Conservation (phyloP, 73 alveolate genomes). For the Tetrahymena thermophila region DNA sequence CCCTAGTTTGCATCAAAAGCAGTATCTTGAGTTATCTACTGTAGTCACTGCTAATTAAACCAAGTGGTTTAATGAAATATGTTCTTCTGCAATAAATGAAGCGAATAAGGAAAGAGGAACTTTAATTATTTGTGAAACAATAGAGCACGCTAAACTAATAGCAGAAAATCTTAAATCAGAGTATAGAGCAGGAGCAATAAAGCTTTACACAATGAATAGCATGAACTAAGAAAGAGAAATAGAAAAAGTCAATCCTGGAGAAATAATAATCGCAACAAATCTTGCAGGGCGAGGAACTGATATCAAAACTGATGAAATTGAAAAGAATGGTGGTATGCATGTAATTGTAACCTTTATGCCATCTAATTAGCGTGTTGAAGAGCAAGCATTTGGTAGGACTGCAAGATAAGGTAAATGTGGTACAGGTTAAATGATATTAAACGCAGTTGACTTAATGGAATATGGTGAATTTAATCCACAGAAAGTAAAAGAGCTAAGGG, state of each 20-base stretch:
- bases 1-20: not conserved
- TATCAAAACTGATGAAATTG: conserved; percentile 32
- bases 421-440: not conserved
- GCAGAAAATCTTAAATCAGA: not conserved
- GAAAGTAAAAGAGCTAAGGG: not conserved
- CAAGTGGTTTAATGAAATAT: not conserved
- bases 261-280: conserved; percentile 53
- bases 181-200: not conserved
- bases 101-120: conserved; percentile 5
- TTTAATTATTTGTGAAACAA: conserved; percentile 41
- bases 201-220: not conserved
- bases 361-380: conserved; percentile 57
- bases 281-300: conserved; percentile 72
- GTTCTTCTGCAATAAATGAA: not conserved
- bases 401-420: not conserved
- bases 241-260: conserved; percentile 58
- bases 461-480: too few species aligned
- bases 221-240: not conserved
- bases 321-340: conserved; percentile 74
- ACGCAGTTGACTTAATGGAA: too few species aligned
- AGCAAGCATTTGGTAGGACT: conserved; percentile 50
- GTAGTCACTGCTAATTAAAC: not conserved
- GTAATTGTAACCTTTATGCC: conserved; percentile 68
- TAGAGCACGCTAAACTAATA: not conserved
- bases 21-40: not conserved